Conservation (phyloP, 805 yeast species). For the Priceomyces castillae region DNA sequence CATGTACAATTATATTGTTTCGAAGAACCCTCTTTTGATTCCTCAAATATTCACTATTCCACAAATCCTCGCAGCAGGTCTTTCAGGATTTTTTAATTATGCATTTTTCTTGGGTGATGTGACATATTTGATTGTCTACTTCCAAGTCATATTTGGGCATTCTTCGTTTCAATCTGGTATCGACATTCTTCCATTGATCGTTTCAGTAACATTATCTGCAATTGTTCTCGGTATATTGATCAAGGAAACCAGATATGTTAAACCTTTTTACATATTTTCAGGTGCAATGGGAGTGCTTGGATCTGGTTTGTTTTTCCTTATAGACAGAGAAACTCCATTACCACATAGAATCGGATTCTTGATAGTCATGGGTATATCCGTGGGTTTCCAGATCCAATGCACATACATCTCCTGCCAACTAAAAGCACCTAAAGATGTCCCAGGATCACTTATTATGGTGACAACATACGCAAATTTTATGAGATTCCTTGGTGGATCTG, state of each 20-base stretch:
- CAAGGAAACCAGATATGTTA: conserved; percentile 25
- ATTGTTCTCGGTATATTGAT: conserved; percentile 31
- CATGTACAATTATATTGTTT: conserved; percentile 40
- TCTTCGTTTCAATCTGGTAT: conserved; percentile 37
- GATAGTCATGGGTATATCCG: conserved; percentile 15
- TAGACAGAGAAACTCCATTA: conserved; percentile 20
- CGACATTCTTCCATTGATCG: conserved; percentile 34
- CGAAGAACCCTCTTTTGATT: conserved; percentile 47
- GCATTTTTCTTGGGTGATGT: conserved; percentile 39
- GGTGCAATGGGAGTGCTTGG: conserved; percentile 33
- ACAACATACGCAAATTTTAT: conserved; percentile 13
- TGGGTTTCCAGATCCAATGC: conserved; percentile 15
- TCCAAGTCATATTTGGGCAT: conserved; percentile 36
- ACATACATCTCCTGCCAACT: conserved; percentile 14
- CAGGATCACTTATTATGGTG: conserved; percentile 12
- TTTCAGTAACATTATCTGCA: conserved; percentile 32
- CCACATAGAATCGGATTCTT: conserved; percentile 23
- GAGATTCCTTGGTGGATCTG: conserved; percentile 12
- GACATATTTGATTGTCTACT: conserved; percentile 35
- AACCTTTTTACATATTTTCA: conserved; percentile 28
- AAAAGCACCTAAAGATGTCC: conserved; percentile 13
- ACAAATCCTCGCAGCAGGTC: conserved; percentile 36
- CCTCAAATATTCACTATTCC: conserved; percentile 36
- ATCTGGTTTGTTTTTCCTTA: conserved; percentile 27
- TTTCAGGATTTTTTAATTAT: conserved; percentile 33